A percentile compares a stretch with the other conserved stretches of the same genome.
Conservation (phyloP, 106 monocot genomes). For the Dioscorea zingiberensis region DNA sequence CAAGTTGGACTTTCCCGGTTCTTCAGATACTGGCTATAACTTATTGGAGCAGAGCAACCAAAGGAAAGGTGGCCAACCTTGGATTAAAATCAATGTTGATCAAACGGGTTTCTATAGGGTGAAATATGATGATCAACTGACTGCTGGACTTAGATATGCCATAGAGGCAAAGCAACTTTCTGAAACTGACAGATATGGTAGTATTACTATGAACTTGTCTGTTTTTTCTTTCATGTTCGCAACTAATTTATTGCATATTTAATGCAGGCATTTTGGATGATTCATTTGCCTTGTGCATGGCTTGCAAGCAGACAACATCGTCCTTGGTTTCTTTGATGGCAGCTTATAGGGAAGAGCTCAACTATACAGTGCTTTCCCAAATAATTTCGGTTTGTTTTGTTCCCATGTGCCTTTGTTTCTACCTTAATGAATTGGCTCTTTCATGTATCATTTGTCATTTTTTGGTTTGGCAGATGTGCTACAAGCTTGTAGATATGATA, state of each 20-base stretch:
- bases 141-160: conserved; percentile 47
- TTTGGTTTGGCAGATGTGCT: conserved; percentile 46
- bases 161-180: conserved; percentile 45
- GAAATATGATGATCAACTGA: conserved; percentile 57
- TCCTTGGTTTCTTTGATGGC: conserved; percentile 62
- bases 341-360: conserved; percentile 59
- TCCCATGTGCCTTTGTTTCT: neutral
- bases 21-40: neutral
- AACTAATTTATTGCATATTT: neutral
- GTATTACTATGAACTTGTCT: neutral
- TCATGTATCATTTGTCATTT: neutral
- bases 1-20: conserved; percentile 13
- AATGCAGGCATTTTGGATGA: conserved; percentile 80
- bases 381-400: conserved; percentile 60
- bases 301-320: conserved; percentile 66
- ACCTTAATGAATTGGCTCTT: neutral
- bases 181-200: conserved; percentile 68
- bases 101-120: conserved; percentile 78
- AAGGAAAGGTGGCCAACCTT: conserved; percentile 8
- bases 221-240: neutral
- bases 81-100: conserved; percentile 73
- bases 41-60: neutral
- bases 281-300: conserved; percentile 67
- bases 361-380: conserved; percentile 72
- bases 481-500: conserved; percentile 31